Conservation (phyloP, 2,329 filamentous ascomycete species). For the Byssoonygena ceratinophila region DNA sequence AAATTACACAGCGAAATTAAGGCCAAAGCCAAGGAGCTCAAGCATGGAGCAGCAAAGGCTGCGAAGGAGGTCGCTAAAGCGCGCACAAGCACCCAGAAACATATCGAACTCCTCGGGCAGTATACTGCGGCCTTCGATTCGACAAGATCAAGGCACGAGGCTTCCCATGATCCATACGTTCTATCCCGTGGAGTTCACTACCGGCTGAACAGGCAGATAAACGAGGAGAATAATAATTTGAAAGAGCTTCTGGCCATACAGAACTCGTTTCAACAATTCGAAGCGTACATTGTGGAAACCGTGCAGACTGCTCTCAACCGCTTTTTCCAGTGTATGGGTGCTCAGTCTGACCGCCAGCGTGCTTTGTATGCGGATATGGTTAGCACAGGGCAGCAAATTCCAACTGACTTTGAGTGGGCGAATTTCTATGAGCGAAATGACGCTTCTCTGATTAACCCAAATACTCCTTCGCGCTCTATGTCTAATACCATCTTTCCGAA, state of each 20-base stretch:
- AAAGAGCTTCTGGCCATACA: constrained; percentile 89
- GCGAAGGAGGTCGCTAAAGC: constrained; percentile 89
- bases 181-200: constrained; percentile 70
- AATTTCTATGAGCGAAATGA: constrained; percentile 65
- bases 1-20: constrained; percentile 94
- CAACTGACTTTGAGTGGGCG: constrained; percentile 82
- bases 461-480: constrained; percentile 60
- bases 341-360: constrained; percentile 71
- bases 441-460: constrained; percentile 65
- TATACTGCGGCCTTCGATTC: constrained; percentile 73
- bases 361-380: constrained; percentile 78
- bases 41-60: constrained; percentile 66
- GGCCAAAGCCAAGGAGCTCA: constrained; percentile 84
- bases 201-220: constrained; percentile 77
- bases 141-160: constrained; percentile 57
- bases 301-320: constrained; percentile 72
- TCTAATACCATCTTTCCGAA: constrained; percentile 75
- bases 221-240: constrained; percentile 91
- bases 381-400: constrained; percentile 62
- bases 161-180: constrained; percentile 77
- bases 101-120: constrained; percentile 86
- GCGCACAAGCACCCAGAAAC: constrained; percentile 76
- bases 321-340: constrained; percentile 69
- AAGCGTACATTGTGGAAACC: constrained; percentile 71
- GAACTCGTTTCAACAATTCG: constrained; percentile 76